These are phyloP conservation scores for Platanus orientalis DNA, from an alignment of 164 flowering plant genomes.

Conservation along the genomic window DNA sequence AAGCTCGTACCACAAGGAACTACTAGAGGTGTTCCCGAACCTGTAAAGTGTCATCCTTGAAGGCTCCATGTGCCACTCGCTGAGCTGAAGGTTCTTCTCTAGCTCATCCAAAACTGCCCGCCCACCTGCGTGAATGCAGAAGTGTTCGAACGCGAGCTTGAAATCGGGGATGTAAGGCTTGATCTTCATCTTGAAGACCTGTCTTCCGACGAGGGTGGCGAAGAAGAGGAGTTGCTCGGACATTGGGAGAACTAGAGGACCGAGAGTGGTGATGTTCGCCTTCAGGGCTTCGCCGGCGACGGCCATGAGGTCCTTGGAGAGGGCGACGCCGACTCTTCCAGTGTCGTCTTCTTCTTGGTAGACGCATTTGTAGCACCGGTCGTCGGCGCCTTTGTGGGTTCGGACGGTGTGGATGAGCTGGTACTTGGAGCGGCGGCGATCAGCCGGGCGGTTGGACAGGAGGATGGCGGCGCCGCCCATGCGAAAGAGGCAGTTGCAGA, in stretches of 20 bases:
- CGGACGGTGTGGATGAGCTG: conserved; percentile 30
- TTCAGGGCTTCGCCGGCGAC: too few relatives aligned
- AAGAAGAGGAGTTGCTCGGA: too few relatives aligned
- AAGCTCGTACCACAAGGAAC: conserved; percentile 21
- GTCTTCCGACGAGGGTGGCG: too few relatives aligned
- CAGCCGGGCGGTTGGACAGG: conserved; percentile 28
- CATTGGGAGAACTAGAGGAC: too few relatives aligned
- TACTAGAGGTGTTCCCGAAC: conserved; percentile 25
- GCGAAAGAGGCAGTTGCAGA: conserved; percentile 28
- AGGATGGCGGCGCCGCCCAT: conserved; percentile 40
- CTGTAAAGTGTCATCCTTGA: conserved; percentile 18
- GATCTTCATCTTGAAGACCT: conserved; percentile 3
- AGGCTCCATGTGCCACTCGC: conserved; percentile 16
- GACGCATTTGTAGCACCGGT: conserved; percentile 25
- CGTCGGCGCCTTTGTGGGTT: conserved; percentile 19
- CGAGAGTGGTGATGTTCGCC: too few relatives aligned
- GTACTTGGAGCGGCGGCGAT: conserved; percentile 24
- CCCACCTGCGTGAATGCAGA: conserved; percentile 20
- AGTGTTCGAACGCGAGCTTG: conserved; percentile 15
- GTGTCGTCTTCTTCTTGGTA: conserved; percentile 24
- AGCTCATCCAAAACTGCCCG: conserved; percentile 14
- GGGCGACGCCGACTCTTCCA: conserved; percentile 22
- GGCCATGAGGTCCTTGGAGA: too few relatives aligned
- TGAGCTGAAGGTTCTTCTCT: conserved; percentile 12
- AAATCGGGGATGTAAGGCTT: conserved; percentile 17